Evolutionary conservation across 2,329 filamentous ascomycete genomes (phyloP).

Genomic region (Fusarium sp.): DNA sequence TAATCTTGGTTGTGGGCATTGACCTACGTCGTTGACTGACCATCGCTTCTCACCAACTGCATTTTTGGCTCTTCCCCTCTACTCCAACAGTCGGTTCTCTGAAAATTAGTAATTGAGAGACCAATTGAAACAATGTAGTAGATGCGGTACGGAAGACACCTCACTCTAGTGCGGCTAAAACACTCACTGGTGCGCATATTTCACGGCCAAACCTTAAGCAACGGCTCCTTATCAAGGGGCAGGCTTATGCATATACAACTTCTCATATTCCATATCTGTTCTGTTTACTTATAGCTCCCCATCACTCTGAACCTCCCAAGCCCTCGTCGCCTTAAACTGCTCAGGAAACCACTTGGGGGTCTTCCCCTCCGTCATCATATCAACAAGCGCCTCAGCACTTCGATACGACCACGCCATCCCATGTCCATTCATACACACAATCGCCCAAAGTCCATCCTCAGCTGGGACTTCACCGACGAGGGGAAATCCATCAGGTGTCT

Average conservation of each 20-base stretch:
- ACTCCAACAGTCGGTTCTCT: too few species aligned
- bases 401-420: conserved; percentile 31
- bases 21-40: too few species aligned
- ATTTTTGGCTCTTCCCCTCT: too few species aligned
- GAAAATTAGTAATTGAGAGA: too few species aligned
- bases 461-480: conserved; percentile 21
- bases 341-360: conserved; percentile 25
- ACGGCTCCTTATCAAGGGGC: not conserved
- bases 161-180: too few species aligned
- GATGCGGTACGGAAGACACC: too few species aligned
- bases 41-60: too few species aligned
- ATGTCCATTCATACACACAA: conserved; percentile 25
- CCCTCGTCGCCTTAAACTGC: conserved; percentile 20
- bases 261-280: not conserved
- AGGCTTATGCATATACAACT: not conserved
- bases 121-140: too few species aligned
- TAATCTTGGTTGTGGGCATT: too few species aligned
- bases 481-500: conserved; percentile 16
- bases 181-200: too few species aligned
- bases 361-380: conserved; percentile 28
- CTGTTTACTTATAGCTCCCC: not conserved
- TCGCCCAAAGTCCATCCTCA: conserved; percentile 25
- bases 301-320: conserved; percentile 1
- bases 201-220: too few species aligned
- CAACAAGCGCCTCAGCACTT: conserved; percentile 24